Evolutionary conservation across 2,329 filamentous ascomycete genomes (phyloP).

Genomic region (Fusarium siculi): DNA sequence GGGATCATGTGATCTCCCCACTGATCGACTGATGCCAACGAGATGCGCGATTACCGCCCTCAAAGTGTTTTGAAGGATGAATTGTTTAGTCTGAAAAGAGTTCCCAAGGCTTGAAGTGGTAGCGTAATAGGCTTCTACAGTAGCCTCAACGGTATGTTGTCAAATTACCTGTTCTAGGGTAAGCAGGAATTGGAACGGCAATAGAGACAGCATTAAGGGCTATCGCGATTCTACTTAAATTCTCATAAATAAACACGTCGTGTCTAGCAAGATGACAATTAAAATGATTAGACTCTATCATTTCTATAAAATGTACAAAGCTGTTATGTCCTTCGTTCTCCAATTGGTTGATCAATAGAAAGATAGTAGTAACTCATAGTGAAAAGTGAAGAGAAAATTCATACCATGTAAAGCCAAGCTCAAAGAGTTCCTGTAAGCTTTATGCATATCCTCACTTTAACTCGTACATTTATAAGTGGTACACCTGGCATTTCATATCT

Average conservation of each 20-base stretch:
- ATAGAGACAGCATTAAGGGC: too few relatives aligned
- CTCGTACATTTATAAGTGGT: rapidly evolving
- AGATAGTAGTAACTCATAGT: too few relatives aligned
- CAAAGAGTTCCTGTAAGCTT: rapidly evolving
- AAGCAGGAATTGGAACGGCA: background rate
- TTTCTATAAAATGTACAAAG: rapidly evolving
- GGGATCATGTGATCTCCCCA: constrained; percentile 36
- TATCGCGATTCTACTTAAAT: rapidly evolving
- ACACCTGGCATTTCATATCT: background rate
- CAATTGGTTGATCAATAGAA: rapidly evolving
- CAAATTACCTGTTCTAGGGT: background rate
- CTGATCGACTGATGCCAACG: constrained; percentile 13
- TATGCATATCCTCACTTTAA: background rate
- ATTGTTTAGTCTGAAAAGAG: background rate
- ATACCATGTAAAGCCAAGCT: rapidly evolving
- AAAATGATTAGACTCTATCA: rapidly evolving
- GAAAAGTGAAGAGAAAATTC: too few relatives aligned
- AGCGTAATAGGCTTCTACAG: rapidly evolving
- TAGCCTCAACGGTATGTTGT: too few relatives aligned
- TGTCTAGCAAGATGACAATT: rapidly evolving
- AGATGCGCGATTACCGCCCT: constrained; percentile 13
- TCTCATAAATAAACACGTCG: rapidly evolving
- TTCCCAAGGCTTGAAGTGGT: rapidly evolving
- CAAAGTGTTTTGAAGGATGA: too few relatives aligned
- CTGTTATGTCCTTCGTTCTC: rapidly evolving